Base-by-base conservation (phyloP, 1,284 basidiomycete genomes). In the Pseudozyma sp. region DNA sequence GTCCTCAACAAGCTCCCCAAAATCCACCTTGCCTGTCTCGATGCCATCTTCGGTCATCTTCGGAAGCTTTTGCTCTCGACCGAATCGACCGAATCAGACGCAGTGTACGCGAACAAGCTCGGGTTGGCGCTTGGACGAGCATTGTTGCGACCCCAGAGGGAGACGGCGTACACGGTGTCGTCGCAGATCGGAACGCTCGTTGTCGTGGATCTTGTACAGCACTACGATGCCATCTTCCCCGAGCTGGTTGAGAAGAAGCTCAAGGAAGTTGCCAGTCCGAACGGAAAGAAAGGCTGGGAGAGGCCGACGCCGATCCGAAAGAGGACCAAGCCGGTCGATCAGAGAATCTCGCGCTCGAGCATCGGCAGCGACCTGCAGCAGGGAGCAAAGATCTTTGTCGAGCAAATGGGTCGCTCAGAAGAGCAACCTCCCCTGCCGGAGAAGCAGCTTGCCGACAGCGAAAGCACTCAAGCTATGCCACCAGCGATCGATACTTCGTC, bases 271-370 rank as follows among this genome's bases (percentile, higher is more conserved):
- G 47, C 42, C 2, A 63, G 51, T 31, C 55, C 60, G 4, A 57
- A 48, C 40, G 34, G 29, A 13, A 57, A 39, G 30, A 17, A 42
- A 14, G 50, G 58, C 4, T 46, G 40, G 2, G 34, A 65, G 50
- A 66, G 93, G 50, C 90, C 90, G 63, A 87, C 92, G 55, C 94
- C 93, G 6, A 83, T 90, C 24, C 89, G 94, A 46, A 96, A 95
- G 82, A 91, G 93, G 54, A 96, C 94, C 1, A 91, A 91, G 0
- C 91, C 92, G 0, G 87, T 97, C 46, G 95, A 97, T 85, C 91
- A 94, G 89, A 58, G 82, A 3, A 77, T 81, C 37, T 75, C 74
- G 24, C 67, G 82, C 9, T 75, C 68, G 19, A 65, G 68, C 14
- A 72, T 82, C 11, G 64, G 62, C 7, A 59, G 54, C 11, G 68